Conservation (phyloP, 2,329 filamentous ascomycete genomes). For the Fusarium sp. region DNA sequence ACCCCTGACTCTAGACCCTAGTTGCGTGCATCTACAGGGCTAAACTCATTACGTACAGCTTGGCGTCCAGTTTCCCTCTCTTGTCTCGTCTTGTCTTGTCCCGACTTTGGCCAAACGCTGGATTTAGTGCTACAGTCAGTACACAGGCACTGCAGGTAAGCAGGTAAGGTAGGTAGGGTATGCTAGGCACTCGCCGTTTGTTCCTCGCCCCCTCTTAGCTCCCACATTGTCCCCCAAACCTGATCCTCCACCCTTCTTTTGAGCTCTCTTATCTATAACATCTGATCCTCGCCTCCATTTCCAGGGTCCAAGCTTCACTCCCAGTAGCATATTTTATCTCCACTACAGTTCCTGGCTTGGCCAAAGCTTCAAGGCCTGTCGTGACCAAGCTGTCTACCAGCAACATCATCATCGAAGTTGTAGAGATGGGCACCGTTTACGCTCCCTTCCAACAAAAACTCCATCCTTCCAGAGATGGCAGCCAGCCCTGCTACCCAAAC, state of each 20-base stretch:
- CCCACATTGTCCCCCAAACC: neutral
- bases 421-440: neutral
- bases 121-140: neutral
- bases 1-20: neutral
- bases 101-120: too few relatives aligned
- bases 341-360: neutral
- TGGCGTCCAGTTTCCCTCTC: neutral
- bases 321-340: neutral
- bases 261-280: neutral
- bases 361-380: too few relatives aligned
- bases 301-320: neutral
- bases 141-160: neutral
- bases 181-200: neutral
- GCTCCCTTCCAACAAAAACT: neutral
- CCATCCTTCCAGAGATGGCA: neutral
- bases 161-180: neutral
- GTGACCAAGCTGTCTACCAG: neutral
- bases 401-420: too few relatives aligned
- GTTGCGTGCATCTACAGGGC: neutral
- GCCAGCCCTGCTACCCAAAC: neutral
- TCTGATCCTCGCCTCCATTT: neutral
- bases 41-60: neutral
- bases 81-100: neutral
- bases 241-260: neutral
- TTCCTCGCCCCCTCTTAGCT: neutral